Evolutionary conservation across 2,329 filamentous ascomycete species (phyloP).

Genomic region (Blumeria graminis): DNA sequence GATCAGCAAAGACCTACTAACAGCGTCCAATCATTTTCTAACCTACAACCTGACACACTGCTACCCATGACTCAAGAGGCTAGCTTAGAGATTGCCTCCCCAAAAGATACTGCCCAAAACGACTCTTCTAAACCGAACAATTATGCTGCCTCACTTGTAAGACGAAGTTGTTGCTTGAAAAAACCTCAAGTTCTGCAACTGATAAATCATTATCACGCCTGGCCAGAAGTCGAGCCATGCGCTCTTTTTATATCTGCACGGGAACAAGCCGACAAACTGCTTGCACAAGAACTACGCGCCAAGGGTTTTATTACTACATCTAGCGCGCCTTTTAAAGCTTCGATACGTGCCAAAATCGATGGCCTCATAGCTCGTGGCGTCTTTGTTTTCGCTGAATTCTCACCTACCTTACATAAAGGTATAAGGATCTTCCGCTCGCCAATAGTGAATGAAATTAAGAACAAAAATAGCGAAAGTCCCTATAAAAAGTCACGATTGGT

Average conservation of each 20-base stretch:
- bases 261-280: not conserved
- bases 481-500: constrained; percentile 1
- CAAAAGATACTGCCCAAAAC: not conserved
- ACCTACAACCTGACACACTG: not conserved
- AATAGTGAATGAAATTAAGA: not conserved
- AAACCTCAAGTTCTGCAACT: not conserved
- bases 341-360: not conserved
- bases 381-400: not conserved
- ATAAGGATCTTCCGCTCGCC: not conserved
- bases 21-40: not conserved
- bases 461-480: not conserved
- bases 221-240: not conserved
- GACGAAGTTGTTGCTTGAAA: not conserved
- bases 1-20: not conserved
- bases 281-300: not conserved
- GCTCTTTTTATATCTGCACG: not conserved
- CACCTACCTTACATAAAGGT: not conserved
- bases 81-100: not conserved
- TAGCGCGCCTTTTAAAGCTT: not conserved
- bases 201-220: not conserved
- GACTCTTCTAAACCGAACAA: not conserved
- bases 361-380: not conserved
- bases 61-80: not conserved
- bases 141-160: not conserved
- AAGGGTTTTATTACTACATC: not conserved